Percentiles rank a stretch among this genome's conserved stretches.
Evolutionary conservation across 306 rosid species (phyloP).

Genomic region (Cicer bijugum): DNA sequence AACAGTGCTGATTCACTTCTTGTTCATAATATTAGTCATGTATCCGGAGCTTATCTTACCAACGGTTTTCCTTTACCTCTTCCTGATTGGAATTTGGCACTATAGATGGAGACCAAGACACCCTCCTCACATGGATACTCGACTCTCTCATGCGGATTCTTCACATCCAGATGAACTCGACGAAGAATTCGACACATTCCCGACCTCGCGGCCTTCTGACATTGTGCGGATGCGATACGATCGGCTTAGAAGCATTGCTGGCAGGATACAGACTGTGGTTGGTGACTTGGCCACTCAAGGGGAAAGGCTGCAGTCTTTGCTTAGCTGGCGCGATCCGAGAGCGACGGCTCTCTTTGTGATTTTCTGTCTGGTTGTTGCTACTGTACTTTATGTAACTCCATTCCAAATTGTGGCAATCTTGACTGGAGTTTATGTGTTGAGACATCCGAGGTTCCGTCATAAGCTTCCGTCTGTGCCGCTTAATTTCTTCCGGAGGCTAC

Average conservation of each 20-base stretch:
- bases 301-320: conserved; percentile 91
- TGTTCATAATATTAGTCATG: conserved; percentile 90
- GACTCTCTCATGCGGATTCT: conserved; percentile 86
- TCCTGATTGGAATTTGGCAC: conserved; percentile 95
- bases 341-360: conserved; percentile 88
- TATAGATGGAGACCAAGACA: conserved; percentile 97
- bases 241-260: conserved; percentile 90
- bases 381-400: conserved; percentile 83
- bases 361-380: conserved; percentile 86
- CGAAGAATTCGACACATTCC: conserved; percentile 93
- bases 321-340: conserved; percentile 97
- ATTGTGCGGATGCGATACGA: conserved; percentile 91
- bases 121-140: conserved; percentile 99
- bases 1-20: conserved; percentile 78
- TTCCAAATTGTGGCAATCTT: conserved; percentile 93
- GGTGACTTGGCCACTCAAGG: conserved; percentile 99
- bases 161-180: conserved; percentile 91
- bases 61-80: conserved; percentile 90
- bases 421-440: conserved; percentile 77
- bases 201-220: conserved; percentile 74
- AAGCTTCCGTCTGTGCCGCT: conserved; percentile 96
- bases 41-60: conserved; percentile 96
- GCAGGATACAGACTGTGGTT: conserved; percentile 93
- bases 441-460: conserved; percentile 96
- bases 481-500: conserved; percentile 95